Evolutionary conservation across 129 eudicot genomes (phyloP).

Genomic region (sunflower (Helianthus annuus)): DNA sequence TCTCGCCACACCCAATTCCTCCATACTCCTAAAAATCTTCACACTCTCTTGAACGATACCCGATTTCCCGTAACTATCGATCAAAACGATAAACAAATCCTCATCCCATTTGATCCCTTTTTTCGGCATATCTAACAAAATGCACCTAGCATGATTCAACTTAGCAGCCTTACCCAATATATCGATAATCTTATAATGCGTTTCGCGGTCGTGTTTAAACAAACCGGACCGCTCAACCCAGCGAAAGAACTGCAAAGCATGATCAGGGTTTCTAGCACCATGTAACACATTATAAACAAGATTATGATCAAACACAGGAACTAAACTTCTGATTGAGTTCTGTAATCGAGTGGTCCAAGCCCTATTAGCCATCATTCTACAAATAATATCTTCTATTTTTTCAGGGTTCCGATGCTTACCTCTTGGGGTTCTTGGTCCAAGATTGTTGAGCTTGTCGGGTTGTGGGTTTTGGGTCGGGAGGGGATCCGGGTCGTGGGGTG

Average conservation of each 20-base stretch:
- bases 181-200: conserved; percentile 72
- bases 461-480: conserved; percentile 5
- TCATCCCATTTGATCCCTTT: conserved; percentile 85
- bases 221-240: conserved; percentile 87
- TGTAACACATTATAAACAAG: conserved; percentile 81
- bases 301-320: conserved; percentile 65
- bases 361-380: conserved; percentile 89
- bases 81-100: conserved; percentile 76
- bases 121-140: conserved; percentile 82
- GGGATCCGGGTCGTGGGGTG: conserved; percentile 19
- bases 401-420: conserved; percentile 66
- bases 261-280: conserved; percentile 62
- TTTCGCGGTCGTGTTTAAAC: conserved; percentile 58
- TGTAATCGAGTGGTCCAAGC: conserved; percentile 94
- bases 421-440: conserved; percentile 32
- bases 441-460: conserved; percentile 28
- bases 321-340: conserved; percentile 70
- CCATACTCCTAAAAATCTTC: conserved; percentile 73
- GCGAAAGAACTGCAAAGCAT: conserved; percentile 89
- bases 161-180: conserved; percentile 69
- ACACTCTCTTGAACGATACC: conserved; percentile 94
- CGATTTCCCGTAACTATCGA: conserved; percentile 71
- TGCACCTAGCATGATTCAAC: conserved; percentile 90
- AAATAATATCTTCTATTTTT: conserved; percentile 57
- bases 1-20: conserved; percentile 70